Percentiles rank a stretch among this genome's conserved stretches.
phyloP scores from a whole-genome alignment of 2,329 filamentous ascomycete genomes.

The Pseudomassariella vexata region DNA sequence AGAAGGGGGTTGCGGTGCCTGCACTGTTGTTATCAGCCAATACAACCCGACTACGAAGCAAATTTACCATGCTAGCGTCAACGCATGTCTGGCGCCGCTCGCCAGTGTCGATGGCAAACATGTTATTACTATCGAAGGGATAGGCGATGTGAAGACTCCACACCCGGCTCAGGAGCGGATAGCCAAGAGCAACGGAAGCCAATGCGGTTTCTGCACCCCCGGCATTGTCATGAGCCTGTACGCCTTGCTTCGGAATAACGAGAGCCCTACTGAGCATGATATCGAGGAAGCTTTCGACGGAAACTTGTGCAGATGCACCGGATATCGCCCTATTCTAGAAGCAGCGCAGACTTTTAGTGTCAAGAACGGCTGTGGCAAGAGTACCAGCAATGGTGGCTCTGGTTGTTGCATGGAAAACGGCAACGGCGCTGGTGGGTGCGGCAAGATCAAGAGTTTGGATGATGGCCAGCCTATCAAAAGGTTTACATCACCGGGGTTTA shows the following conservation, averaged over 20 bases:
- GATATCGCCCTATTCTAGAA: slow-evolving; percentile 89
- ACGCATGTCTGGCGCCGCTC: slow-evolving; percentile 89
- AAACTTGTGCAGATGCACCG: slow-evolving; percentile 91
- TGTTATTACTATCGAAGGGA: slow-evolving; percentile 95
- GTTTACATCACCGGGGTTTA: slow-evolving; percentile 86
- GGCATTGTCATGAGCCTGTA: slow-evolving; percentile 98
- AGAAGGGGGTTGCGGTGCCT: slow-evolving; percentile 94
- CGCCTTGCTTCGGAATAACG: slow-evolving; percentile 81
- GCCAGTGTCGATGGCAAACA: slow-evolving; percentile 95
- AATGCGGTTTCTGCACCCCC: slow-evolving; percentile 92
- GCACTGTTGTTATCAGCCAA: slow-evolving; percentile 91
- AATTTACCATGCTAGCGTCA: slow-evolving; percentile 95
- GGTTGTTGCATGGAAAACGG: slow-evolving; percentile 70
- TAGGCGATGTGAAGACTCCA: slow-evolving; percentile 79
- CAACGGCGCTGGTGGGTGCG: slow-evolving; percentile 56
- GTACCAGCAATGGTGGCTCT: slow-evolving; percentile 40
- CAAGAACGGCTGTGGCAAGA: slow-evolving; percentile 44
- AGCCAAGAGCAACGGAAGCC: slow-evolving; percentile 84
- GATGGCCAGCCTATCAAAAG: slow-evolving; percentile 52
- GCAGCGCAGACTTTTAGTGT: slow-evolving; percentile 84
- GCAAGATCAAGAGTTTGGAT: slow-evolving; percentile 53
- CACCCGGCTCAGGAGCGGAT: slow-evolving; percentile 90
- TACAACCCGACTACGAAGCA: slow-evolving; percentile 86
- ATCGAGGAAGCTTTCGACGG: slow-evolving; percentile 97
- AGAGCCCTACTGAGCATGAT: slow-evolving; percentile 70